phyloP scores from a whole-genome alignment of 441 rosid genomes.

The Croton setiger region DNA sequence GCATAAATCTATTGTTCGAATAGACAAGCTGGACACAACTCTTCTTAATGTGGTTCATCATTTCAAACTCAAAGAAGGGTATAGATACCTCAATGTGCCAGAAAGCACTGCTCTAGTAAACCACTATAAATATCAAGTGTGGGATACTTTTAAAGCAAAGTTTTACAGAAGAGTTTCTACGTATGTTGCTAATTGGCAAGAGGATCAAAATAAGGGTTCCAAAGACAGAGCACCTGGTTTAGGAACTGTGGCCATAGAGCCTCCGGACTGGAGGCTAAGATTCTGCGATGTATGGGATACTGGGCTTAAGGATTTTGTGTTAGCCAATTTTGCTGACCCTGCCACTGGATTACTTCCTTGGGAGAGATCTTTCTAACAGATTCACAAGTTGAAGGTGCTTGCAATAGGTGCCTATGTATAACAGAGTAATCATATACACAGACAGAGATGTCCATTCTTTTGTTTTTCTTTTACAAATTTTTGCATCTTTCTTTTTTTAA shows the following conservation, averaged over 20 bases:
- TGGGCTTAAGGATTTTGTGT: constrained; percentile 70
- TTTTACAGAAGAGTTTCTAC: constrained; percentile 91
- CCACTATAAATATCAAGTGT: constrained; percentile 94
- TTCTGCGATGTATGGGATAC: constrained; percentile 98
- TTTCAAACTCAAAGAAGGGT: constrained; percentile 58
- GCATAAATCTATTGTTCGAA: constrained; percentile 81
- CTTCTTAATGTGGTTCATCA: constrained; percentile 94
- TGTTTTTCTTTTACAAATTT: constrained; percentile 19
- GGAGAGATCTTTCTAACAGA: constrained; percentile 49
- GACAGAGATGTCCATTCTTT: constrained; percentile 30
- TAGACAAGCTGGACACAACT: constrained; percentile 48
- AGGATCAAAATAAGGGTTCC: constrained; percentile 84
- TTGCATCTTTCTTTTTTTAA: constrained; percentile 19
- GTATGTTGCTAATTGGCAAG: constrained; percentile 91
- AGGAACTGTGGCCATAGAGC: constrained; percentile 85
- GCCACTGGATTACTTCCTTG: constrained; percentile 68
- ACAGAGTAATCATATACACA: constrained; percentile 26
- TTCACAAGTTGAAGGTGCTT: constrained; percentile 13
- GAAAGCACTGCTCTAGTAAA: constrained; percentile 69
- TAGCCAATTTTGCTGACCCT: constrained; percentile 74
- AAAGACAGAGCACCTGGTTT: constrained; percentile 93
- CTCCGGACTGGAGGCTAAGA: constrained; percentile 61
- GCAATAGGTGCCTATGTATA: constrained; percentile 24
- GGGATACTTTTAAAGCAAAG: constrained; percentile 86
- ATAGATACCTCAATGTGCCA: constrained; percentile 53